Evolutionary conservation across 1,284 basidiomycete species (phyloP).

Genomic region (Ceratobasidium sp.): DNA sequence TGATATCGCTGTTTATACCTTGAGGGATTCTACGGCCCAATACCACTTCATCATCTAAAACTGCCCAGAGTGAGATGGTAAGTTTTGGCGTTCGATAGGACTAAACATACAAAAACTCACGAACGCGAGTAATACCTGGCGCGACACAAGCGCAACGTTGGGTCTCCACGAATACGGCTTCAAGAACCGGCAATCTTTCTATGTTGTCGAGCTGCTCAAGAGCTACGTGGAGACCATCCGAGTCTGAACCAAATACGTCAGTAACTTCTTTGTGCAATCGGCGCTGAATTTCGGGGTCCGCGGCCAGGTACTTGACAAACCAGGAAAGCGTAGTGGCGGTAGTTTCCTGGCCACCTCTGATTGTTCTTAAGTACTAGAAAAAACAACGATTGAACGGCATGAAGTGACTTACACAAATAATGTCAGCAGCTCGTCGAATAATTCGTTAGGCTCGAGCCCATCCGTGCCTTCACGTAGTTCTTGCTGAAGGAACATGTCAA

Average conservation of each 20-base stretch:
- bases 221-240: background rate
- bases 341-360: conserved; percentile 8
- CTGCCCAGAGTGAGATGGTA: background rate
- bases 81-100: background rate
- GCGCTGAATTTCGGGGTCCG: conserved; percentile 19
- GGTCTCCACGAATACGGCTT: conserved; percentile 20
- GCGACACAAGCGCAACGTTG: background rate
- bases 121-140: background rate
- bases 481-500: conserved; percentile 31
- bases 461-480: conserved; percentile 6
- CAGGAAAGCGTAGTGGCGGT: background rate
- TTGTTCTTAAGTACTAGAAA: background rate
- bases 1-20: background rate
- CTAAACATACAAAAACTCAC: background rate
- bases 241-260: background rate
- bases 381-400: background rate
- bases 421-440: background rate
- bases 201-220: background rate
- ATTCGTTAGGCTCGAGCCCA: too few relatives aligned
- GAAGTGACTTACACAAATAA: conserved; percentile 5
- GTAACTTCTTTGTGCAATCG: background rate
- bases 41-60: conserved; percentile 12
- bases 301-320: conserved; percentile 25
- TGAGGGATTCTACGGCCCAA: conserved; percentile 9
- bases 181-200: background rate